phyloP scores from a whole-genome alignment of 2,329 filamentous ascomycete species.

The Thermoascus crustaceus region DNA sequence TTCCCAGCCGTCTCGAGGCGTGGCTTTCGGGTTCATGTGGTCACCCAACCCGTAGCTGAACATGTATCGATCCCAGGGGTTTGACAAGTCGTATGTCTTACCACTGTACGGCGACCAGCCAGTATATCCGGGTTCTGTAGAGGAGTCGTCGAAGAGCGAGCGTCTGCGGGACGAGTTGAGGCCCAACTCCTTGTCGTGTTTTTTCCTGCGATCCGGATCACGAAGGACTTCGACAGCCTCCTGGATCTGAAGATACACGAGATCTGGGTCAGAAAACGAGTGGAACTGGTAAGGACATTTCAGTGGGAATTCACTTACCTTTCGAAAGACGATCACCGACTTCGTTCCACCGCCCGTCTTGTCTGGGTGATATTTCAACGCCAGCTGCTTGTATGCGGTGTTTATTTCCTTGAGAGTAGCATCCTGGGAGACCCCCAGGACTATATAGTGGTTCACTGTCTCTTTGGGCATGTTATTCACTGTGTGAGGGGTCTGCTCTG shows the following conservation, averaged over 20 bases:
- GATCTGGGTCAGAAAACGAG: neutral
- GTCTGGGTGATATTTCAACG: conserved; percentile 15
- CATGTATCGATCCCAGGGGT: conserved; percentile 15
- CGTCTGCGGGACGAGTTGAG: conserved; percentile 1
- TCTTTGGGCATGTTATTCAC: no score
- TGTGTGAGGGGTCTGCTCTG: no score
- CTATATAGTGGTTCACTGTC: conserved; percentile 17
- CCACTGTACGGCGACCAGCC: conserved; percentile 10
- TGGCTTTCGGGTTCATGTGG: conserved; percentile 21
- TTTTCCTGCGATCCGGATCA: conserved; percentile 15
- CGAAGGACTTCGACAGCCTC: conserved; percentile 28
- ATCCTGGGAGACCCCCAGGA: conserved; percentile 18
- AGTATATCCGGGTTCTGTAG: conserved; percentile 1
- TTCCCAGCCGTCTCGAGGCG: conserved; percentile 3
- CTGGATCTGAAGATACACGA: conserved; percentile 18
- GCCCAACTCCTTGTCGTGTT: conserved; percentile 16
- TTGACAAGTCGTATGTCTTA: conserved; percentile 2
- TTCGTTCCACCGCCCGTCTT: neutral
- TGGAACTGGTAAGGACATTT: neutral
- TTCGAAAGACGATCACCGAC: neutral
- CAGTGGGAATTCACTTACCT: neutral
- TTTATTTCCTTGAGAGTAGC: conserved; percentile 26
- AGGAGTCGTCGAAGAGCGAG: neutral
- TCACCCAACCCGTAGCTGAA: conserved; percentile 23
- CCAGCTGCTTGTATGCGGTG: conserved; percentile 26